Percentiles rank a stretch among this genome's conserved stretches.
Conservation (phyloP, 208 protist genomes). For the Trichomonas gallinae region DNA sequence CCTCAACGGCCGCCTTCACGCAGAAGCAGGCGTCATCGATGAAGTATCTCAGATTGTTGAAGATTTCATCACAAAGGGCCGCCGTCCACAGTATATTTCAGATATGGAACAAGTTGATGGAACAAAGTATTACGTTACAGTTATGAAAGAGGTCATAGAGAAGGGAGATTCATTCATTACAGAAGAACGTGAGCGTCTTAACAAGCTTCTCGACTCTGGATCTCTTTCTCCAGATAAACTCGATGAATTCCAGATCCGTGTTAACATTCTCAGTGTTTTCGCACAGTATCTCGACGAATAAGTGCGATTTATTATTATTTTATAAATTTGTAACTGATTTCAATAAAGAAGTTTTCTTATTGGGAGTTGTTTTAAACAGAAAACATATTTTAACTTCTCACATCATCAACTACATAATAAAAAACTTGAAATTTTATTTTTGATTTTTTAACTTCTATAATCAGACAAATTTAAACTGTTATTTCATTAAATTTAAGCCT, state of each 20-base stretch:
- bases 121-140: not conserved
- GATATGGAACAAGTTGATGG: not conserved
- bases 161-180: not conserved
- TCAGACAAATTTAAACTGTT: too few species aligned
- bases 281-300: not conserved
- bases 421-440: not conserved
- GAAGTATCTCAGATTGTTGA: constrained; percentile 4
- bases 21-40: not conserved
- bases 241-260: constrained; percentile 1
- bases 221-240: not conserved
- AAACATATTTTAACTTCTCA: too few species aligned
- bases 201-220: not conserved
- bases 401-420: too few species aligned
- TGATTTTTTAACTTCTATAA: too few species aligned
- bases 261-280: not conserved
- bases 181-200: not conserved
- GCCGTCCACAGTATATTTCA: not conserved
- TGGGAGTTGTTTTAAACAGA: not conserved
- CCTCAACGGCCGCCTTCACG: not conserved
- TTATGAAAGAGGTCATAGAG: not conserved
- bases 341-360: not conserved
- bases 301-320: not conserved
- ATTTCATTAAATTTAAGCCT: too few species aligned
- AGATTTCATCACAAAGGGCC: not conserved
- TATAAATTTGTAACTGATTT: not conserved